These are phyloP conservation scores for Fusarium poae DNA, from an alignment of 2,329 filamentous ascomycete species.

Conservation along the genomic window DNA sequence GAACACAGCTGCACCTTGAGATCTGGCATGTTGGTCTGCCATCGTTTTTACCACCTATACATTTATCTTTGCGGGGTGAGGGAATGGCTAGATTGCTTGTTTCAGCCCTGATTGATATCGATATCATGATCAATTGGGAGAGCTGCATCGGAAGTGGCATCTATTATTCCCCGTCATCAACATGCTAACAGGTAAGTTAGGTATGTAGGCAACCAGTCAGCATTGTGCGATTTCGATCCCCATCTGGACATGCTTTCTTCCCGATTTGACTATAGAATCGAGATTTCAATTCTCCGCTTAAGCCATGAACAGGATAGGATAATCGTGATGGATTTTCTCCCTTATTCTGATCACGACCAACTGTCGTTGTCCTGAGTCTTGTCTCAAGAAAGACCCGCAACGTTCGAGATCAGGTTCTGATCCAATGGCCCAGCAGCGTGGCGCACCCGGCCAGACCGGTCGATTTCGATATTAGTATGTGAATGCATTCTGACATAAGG, in stretches of 20 bases:
- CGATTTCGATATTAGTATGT: slow-evolving; percentile 18
- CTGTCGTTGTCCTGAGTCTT: slow-evolving; percentile 3
- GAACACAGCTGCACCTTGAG: slow-evolving; percentile 31
- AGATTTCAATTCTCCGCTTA: background rate
- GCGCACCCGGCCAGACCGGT: slow-evolving; percentile 42
- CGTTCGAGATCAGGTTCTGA: slow-evolving; percentile 32
- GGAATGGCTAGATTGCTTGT: slow-evolving; percentile 17
- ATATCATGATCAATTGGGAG: background rate
- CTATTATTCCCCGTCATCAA: background rate
- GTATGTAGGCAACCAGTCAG: background rate
- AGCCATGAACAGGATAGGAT: background rate
- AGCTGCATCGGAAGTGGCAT: background rate
- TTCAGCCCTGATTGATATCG: slow-evolving; percentile 12
- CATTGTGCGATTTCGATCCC: background rate
- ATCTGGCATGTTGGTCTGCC: slow-evolving; percentile 25
- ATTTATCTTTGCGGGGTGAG: slow-evolving; percentile 7
- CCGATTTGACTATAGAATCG: background rate
- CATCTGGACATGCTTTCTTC: background rate
- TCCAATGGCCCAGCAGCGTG: slow-evolving; percentile 40
- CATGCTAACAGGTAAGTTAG: too few species aligned
- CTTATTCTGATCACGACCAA: background rate
- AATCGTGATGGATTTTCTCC: slow-evolving; percentile 3
- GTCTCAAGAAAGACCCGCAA: slow-evolving; percentile 26
- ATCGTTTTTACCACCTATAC: slow-evolving; percentile 18
- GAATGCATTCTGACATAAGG: background rate